These are phyloP conservation scores for Aspergillus mulundensis DNA, from an alignment of 495 filamentous ascomycete species.

Conservation along the genomic window DNA sequence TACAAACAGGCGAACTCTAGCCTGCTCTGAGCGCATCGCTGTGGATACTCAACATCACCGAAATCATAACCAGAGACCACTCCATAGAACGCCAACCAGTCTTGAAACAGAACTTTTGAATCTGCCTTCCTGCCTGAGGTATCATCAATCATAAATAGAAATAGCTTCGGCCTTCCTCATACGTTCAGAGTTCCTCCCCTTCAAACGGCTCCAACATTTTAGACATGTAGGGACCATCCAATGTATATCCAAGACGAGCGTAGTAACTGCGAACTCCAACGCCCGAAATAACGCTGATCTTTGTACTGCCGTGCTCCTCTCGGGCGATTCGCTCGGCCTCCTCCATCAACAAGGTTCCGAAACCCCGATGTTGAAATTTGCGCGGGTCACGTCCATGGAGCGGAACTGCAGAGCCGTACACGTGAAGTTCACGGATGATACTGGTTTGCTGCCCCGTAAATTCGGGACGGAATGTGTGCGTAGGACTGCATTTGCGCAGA, in stretches of 20 bases:
- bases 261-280: conserved; percentile 96
- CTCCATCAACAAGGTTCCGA: conserved; percentile 94
- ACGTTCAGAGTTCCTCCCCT: conserved; percentile 30
- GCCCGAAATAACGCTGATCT: conserved; percentile 94
- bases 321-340: conserved; percentile 93
- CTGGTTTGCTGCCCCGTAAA: conserved; percentile 82
- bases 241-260: conserved; percentile 79
- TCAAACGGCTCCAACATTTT: conserved; percentile 55
- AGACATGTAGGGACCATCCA: conserved; percentile 90
- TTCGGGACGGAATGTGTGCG: conserved; percentile 87
- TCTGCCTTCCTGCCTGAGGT: not conserved
- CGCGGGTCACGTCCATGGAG: conserved; percentile 87
- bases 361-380: conserved; percentile 98
- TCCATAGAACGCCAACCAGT: conserved; percentile 5
- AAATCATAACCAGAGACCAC: not conserved
- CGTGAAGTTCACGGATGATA: conserved; percentile 90
- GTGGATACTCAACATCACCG: not conserved
- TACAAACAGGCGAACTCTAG: conserved; percentile 2
- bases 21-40: not conserved
- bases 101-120: conserved; percentile 5
- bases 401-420: conserved; percentile 93
- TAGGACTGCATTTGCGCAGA: conserved; percentile 81
- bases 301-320: conserved; percentile 85
- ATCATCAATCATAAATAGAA: conserved; percentile 12
- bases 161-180: not conserved